Conservation (phyloP, 495 filamentous ascomycete genomes). For the Podospora anserina region DNA sequence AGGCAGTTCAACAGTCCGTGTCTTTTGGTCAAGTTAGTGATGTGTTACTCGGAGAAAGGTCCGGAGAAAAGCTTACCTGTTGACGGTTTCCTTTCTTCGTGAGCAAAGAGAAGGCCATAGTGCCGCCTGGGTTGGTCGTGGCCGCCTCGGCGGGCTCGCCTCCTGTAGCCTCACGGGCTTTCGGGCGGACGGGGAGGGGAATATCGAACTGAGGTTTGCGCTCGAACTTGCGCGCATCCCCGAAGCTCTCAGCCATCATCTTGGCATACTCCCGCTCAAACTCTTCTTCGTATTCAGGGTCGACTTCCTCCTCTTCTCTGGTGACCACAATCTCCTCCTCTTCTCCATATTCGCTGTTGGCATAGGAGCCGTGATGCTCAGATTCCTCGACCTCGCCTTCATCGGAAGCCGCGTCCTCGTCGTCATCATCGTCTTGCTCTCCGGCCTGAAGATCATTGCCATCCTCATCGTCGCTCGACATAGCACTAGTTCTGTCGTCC, state of each 20-base stretch:
- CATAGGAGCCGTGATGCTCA: constrained; percentile 44
- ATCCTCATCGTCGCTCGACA: constrained; percentile 64
- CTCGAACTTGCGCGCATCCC: constrained; percentile 86
- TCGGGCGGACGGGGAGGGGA: constrained; percentile 81
- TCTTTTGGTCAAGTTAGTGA: constrained; percentile 49
- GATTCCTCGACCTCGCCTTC: constrained; percentile 52
- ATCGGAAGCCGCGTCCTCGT: constrained; percentile 45
- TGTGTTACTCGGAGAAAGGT: not conserved
- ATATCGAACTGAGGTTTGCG: constrained; percentile 92
- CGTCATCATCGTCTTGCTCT: constrained; percentile 40
- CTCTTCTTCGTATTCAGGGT: constrained; percentile 92
- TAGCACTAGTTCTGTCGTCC: constrained; percentile 65
- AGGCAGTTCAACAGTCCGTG: constrained; percentile 87
- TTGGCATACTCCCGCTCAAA: constrained; percentile 98
- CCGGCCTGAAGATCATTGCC: constrained; percentile 40
- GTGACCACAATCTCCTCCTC: constrained; percentile 91
- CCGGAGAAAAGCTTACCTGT: constrained; percentile 56
- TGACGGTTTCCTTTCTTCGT: constrained; percentile 96
- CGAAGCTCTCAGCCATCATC: constrained; percentile 92
- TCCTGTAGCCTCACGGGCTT: constrained; percentile 53
- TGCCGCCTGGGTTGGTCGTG: constrained; percentile 35
- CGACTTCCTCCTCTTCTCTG: constrained; percentile 80
- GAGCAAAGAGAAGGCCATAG: constrained; percentile 92
- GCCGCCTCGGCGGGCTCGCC: constrained; percentile 43
- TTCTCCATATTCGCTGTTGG: constrained; percentile 55